phyloP scores from a whole-genome alignment of 2,329 filamentous ascomycete species.

The Microdochium paspali region DNA sequence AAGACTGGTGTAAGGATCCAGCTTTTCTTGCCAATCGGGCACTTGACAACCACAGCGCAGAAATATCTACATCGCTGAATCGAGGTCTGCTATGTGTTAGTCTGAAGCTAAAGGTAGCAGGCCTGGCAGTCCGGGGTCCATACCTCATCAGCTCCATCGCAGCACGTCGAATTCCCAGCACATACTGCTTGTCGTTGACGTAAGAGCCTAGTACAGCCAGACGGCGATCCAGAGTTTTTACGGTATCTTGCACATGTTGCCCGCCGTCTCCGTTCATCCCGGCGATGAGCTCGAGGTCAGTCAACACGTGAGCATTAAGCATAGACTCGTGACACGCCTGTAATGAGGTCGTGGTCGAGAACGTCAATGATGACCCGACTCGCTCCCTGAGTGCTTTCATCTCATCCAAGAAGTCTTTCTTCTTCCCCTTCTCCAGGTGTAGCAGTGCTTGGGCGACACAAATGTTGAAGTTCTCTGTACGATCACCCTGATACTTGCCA shows the following conservation, averaged over 20 bases:
- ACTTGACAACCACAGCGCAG: conserved; percentile 75
- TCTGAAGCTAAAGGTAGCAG: conserved; percentile 7
- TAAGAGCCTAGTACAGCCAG: conserved; percentile 85
- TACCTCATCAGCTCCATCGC: conserved; percentile 73
- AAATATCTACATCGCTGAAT: conserved; percentile 66
- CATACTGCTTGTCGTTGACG: conserved; percentile 85
- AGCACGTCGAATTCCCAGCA: conserved; percentile 77
- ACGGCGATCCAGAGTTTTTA: conserved; percentile 59
- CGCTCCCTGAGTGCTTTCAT: conserved; percentile 59
- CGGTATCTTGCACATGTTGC: conserved; percentile 26
- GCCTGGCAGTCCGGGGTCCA: conserved; percentile 10
- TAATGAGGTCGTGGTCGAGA: conserved; percentile 69
- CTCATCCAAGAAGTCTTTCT: conserved; percentile 40
- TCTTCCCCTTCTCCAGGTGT: conserved; percentile 44
- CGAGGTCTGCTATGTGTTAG: conserved; percentile 28
- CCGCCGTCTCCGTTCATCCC: conserved; percentile 31
- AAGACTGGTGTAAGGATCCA: conserved; percentile 75
- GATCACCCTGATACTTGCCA: conserved; percentile 38
- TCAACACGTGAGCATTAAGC: conserved; percentile 76
- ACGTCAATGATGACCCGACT: conserved; percentile 65
- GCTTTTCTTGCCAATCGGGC: conserved; percentile 81
- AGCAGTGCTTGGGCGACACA: conserved; percentile 62
- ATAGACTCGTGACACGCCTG: conserved; percentile 78
- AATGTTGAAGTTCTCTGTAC: conserved; percentile 67
- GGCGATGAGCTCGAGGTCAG: conserved; percentile 75